Evolutionary conservation across 2,329 filamentous ascomycete genomes (phyloP).

Genomic region (Berkeleyomyces basicola): DNA sequence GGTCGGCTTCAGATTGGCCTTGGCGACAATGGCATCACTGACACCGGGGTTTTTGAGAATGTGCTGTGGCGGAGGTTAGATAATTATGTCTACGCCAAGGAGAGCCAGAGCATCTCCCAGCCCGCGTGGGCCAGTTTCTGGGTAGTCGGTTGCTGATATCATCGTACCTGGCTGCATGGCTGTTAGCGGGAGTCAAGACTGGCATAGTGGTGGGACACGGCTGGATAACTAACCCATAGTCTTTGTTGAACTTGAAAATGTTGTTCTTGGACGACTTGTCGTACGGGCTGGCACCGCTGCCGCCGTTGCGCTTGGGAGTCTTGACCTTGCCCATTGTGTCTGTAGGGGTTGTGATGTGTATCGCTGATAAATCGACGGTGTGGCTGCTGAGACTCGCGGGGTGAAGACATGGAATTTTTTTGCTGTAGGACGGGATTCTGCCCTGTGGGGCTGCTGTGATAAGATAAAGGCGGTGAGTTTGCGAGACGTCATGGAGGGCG

Average conservation of each 20-base stretch:
- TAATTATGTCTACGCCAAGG: neutral
- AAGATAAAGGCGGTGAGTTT: slow-evolving; percentile 10
- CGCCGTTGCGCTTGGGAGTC: slow-evolving; percentile 34
- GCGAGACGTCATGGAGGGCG: neutral
- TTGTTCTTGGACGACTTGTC: slow-evolving; percentile 45
- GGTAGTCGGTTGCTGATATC: neutral
- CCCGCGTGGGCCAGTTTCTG: neutral
- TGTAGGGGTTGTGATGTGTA: slow-evolving; percentile 4
- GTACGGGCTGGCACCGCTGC: slow-evolving; percentile 27
- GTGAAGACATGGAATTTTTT: slow-evolving; percentile 13
- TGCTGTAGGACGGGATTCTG: slow-evolving; percentile 8
- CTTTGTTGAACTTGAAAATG: slow-evolving; percentile 94
- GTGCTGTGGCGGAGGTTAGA: slow-evolving; percentile 37
- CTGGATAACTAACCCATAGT: slow-evolving; percentile 39
- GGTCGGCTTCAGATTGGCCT: slow-evolving; percentile 78
- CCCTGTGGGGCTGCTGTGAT: slow-evolving; percentile 12
- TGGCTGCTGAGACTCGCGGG: neutral
- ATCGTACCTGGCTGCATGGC: slow-evolving; percentile 7
- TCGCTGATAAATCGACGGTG: neutral
- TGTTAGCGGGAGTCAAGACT: slow-evolving; percentile 5
- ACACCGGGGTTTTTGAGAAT: slow-evolving; percentile 87
- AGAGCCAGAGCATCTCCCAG: neutral
- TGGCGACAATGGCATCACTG: slow-evolving; percentile 51
- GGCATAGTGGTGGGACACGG: neutral
- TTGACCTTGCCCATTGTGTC: slow-evolving; percentile 36